Percentiles rank a stretch among this genome's conserved stretches.
Conservation (phyloP, 768 basidiomycete genomes). For the Pholiota conissans region DNA sequence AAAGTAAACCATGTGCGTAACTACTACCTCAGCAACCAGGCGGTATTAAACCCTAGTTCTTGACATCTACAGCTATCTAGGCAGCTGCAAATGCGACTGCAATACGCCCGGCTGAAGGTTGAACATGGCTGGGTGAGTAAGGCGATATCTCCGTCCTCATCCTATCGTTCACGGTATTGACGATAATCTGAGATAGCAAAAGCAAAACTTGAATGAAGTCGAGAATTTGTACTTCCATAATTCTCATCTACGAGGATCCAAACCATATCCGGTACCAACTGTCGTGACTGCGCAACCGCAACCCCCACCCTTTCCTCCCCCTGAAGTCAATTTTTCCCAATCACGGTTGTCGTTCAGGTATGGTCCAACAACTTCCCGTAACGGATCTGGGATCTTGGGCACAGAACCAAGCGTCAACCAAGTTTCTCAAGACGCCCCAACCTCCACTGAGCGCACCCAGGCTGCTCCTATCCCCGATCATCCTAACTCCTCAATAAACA, state of each 20-base stretch:
- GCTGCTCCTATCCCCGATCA: slow-evolving; percentile 2
- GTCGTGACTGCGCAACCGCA: slow-evolving; percentile 26
- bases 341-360: slow-evolving; percentile 30
- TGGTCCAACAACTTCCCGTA: slow-evolving; percentile 11
- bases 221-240: slow-evolving; percentile 82
- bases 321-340: slow-evolving; percentile 17
- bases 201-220: slow-evolving; percentile 77
- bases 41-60: not conserved
- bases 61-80: slow-evolving; percentile 53
- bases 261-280: slow-evolving; percentile 26
- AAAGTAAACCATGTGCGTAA: slow-evolving; percentile 56
- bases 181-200: slow-evolving; percentile 55
- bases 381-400: not conserved
- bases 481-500: slow-evolving; percentile 5
- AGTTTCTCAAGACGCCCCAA: slow-evolving; percentile 4
- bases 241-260: slow-evolving; percentile 49
- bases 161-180: too few species aligned
- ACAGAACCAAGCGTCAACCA: slow-evolving; percentile 7
- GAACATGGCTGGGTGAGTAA: slow-evolving; percentile 76
- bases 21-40: not conserved
- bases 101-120: slow-evolving; percentile 77
- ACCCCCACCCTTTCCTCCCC: slow-evolving; percentile 12
- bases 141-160: not conserved
- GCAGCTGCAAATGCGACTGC: slow-evolving; percentile 71
- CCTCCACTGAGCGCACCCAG: not conserved